Evolutionary conservation across 805 yeast genomes (phyloP), one percentile per base, ranked within the genome.

Genomic region (Kregervanrija fluxuum): DNA sequence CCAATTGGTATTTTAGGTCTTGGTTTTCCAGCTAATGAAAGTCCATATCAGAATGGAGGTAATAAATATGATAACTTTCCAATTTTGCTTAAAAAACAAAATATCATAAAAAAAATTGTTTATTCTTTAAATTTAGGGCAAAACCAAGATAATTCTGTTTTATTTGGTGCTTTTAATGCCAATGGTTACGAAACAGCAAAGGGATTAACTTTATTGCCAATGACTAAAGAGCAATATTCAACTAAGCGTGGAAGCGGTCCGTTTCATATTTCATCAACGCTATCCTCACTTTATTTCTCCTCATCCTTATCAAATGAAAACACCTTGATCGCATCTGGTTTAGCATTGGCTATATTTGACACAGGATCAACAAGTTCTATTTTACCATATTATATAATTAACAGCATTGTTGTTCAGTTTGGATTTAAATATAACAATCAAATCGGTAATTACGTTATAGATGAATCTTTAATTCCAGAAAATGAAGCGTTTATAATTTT

Each of bases 81-180:
- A 0, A 49, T 67, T 38, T 70, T 71, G 41, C 62, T 85, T 67
- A 78, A 72, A 45, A 55, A 64, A 15, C 70, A 71, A 38, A 87
- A 87, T 0, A 54, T 71, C 34, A 82, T 79, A 47, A 50, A 70
- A 31, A 69, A 73, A 42, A 65, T 63, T 33, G 73, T 74, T 1
- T 84, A 80, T 57, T 81, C 88, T 0, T 62, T 84, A 40, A 80
- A 65, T 54, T 66, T 83, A 59, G 72, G 77, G 48, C 59, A 64
- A 2, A 51, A 57, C 9, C 57, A 60, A 14, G 48, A 48, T 1
- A 39, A 41, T n/a, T 12, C 49, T 50, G 70, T 82, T 10, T 54
- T 80, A 38, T 82, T 82, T 62, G 89, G 89, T 40, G 89, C 79
- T 30, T 71, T 77, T 17, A 88, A 82, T 55, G 70, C 33, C n/a